A percentile compares a stretch with the other conserved stretches of the same genome.
phyloP scores from a whole-genome alignment of 2,329 filamentous ascomycete genomes.

The Paecilomyces sp. region DNA sequence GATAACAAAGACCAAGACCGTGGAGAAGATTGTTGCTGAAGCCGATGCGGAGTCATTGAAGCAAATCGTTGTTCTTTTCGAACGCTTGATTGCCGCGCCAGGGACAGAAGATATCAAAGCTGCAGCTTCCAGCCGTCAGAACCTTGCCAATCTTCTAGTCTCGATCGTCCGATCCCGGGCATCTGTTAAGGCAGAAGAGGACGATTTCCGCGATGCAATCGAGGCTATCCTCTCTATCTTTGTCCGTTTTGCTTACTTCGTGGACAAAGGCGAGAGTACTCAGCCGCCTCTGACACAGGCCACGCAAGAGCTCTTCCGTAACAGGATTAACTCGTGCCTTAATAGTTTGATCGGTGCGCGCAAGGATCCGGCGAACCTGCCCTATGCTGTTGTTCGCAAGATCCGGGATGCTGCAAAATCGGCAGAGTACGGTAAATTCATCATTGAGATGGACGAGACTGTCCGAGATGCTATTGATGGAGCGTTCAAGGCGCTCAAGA shows the following conservation, averaged over 20 bases:
- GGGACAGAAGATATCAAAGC: slow-evolving; percentile 38
- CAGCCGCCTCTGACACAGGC: slow-evolving; percentile 40
- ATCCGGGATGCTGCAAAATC: slow-evolving; percentile 32
- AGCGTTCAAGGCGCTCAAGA: slow-evolving; percentile 35
- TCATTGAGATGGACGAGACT: slow-evolving; percentile 42
- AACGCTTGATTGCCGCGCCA: slow-evolving; percentile 39
- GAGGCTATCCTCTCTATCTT: slow-evolving; percentile 39
- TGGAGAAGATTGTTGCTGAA: slow-evolving; percentile 64
- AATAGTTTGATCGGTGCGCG: slow-evolving; percentile 42
- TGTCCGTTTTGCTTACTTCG: slow-evolving; percentile 46
- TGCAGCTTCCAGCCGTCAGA: slow-evolving; percentile 40
- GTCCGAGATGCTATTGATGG: slow-evolving; percentile 36
- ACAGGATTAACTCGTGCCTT: slow-evolving; percentile 49
- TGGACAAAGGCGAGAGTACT: slow-evolving; percentile 21
- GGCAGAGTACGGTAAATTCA: slow-evolving; percentile 31
- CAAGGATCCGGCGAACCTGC: slow-evolving; percentile 28
- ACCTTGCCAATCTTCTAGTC: slow-evolving; percentile 48
- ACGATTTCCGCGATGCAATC: slow-evolving; percentile 34
- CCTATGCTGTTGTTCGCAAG: slow-evolving; percentile 33
- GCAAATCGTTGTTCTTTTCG: slow-evolving; percentile 49
- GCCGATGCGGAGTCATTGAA: slow-evolving; percentile 45
- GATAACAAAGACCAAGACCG: slow-evolving; percentile 74
- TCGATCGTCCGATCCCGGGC: slow-evolving; percentile 39
- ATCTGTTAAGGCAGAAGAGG: slow-evolving; percentile 21
- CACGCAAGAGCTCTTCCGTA: slow-evolving; percentile 46